These are phyloP conservation scores for Seiridium cupressi DNA, from an alignment of 2,329 filamentous ascomycete genomes.

Conservation along the genomic window DNA sequence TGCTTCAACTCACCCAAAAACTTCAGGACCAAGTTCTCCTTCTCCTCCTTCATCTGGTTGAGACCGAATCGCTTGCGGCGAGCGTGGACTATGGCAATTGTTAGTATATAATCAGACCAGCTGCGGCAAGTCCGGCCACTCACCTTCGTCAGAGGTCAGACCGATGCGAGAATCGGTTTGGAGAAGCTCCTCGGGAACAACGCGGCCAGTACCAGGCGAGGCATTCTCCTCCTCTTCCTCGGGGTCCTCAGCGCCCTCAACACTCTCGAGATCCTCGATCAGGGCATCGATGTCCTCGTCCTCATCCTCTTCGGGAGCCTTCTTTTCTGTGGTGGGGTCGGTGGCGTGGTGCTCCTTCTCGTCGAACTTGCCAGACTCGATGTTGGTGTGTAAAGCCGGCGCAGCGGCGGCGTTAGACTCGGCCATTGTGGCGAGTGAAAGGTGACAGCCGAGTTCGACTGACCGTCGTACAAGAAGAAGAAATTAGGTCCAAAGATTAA, in stretches of 20 bases:
- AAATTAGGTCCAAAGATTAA: slow-evolving; percentile 2
- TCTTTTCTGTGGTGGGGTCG: slow-evolving; percentile 38
- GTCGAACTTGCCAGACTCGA: slow-evolving; percentile 63
- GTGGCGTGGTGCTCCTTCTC: slow-evolving; percentile 49
- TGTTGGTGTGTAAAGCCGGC: slow-evolving; percentile 61
- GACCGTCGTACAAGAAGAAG: slow-evolving; percentile 6
- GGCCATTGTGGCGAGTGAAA: slow-evolving; percentile 44
- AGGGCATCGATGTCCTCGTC: slow-evolving; percentile 83
- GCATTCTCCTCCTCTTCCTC: slow-evolving; percentile 61
- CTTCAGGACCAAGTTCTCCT: slow-evolving; percentile 59
- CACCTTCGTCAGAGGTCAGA: slow-evolving; percentile 70
- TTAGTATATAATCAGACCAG: slow-evolving; percentile 12
- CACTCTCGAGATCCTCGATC: slow-evolving; percentile 82
- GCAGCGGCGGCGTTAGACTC: slow-evolving; percentile 50
- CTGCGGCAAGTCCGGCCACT: slow-evolving; percentile 10
- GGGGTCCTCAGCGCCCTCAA: slow-evolving; percentile 69
- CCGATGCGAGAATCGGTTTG: slow-evolving; percentile 73
- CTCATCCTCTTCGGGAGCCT: slow-evolving; percentile 64
- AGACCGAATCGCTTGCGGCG: slow-evolving; percentile 69
- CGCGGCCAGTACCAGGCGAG: slow-evolving; percentile 52
- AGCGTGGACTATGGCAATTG: background rate
- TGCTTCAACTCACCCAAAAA: slow-evolving; percentile 47
- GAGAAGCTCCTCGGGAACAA: slow-evolving; percentile 68
- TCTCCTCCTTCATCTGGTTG: slow-evolving; percentile 91
- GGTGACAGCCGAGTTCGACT: slow-evolving; percentile 9